These are phyloP conservation scores for Paxillus rubicundulus DNA, from an alignment of 768 basidiomycete genomes.

Conservation along the genomic window DNA sequence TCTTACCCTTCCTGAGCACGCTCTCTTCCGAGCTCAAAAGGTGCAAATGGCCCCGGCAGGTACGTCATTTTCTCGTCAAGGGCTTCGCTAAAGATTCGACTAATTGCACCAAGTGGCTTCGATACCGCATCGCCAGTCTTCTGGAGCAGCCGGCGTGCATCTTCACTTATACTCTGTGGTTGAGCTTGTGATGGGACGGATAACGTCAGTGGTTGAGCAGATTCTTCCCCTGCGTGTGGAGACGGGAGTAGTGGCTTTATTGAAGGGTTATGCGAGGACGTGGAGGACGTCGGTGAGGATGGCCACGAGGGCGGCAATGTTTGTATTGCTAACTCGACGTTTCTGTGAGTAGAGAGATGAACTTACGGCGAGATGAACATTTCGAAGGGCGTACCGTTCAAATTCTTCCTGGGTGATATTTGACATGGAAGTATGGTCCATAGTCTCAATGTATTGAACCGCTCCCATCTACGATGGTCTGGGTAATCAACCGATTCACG, in stretches of 20 bases:
- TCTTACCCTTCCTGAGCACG: slow-evolving; percentile 39
- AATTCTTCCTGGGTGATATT: slow-evolving; percentile 93
- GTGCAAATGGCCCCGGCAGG: slow-evolving; percentile 68
- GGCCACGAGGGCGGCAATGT: slow-evolving; percentile 36
- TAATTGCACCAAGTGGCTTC: slow-evolving; percentile 86
- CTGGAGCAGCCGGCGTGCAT: slow-evolving; percentile 80
- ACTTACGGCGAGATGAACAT: not conserved
- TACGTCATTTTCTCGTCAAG: slow-evolving; percentile 67
- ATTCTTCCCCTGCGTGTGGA: slow-evolving; percentile 81
- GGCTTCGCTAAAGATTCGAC: slow-evolving; percentile 84
- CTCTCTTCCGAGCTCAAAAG: slow-evolving; percentile 61
- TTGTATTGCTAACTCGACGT: slow-evolving; percentile 61
- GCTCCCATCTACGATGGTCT: slow-evolving; percentile 74
- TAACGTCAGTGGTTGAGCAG: slow-evolving; percentile 74
- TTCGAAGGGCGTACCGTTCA: slow-evolving; percentile 54
- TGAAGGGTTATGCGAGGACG: slow-evolving; percentile 37
- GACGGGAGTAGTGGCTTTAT: slow-evolving; percentile 36
- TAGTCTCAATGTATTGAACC: slow-evolving; percentile 95
- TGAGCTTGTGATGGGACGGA: slow-evolving; percentile 44
- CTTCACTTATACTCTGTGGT: slow-evolving; percentile 44
- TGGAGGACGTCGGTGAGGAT: slow-evolving; percentile 29
- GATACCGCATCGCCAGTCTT: slow-evolving; percentile 89
- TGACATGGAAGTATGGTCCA: slow-evolving; percentile 95
- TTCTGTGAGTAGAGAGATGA: slow-evolving; percentile 31
- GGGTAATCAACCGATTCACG: slow-evolving; percentile 3